Evolutionary conservation across 1,139 yeast genomes (phyloP), one percentile per base, ranked within the genome.

Genomic region (Yamadazyma taylorii): DNA sequence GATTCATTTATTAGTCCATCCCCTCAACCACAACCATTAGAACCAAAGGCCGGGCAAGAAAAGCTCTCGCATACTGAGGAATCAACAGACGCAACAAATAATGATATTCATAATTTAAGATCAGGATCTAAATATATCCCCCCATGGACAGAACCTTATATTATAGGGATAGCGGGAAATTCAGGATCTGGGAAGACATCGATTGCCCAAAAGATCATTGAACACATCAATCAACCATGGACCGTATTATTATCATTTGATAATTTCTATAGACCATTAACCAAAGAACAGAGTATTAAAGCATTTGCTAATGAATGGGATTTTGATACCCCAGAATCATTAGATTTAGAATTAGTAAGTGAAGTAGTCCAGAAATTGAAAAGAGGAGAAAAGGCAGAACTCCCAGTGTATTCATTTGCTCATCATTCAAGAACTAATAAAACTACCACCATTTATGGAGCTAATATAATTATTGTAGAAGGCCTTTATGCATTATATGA

Each of bases 131-230:
- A 61, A 19, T 85, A 86, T 54, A 75, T 78, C 12, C 97, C 97
- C 3, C 97, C 97, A 17, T 92, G 97, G 97, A 82, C 88, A 2
- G 89, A 88, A 42, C 97, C 97, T 0, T 92, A 89, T 55, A 81
- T 92, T 35, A 90, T 92, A 45, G 98, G 97, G 5, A 79, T 92
- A 14, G 97, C 97, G 0, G 98, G 98, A 1, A 81, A 85, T 39
- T 85, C 95, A 16, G 98, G 97, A 1, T 85, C 96, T 0, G 98
- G 98, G 2, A 92, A 92, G 57, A 92, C 98, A 0, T 85, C 96
- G 22, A 86, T 92, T 17, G 94, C 97, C 0, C 82, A 88, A 34
- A 77, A 79, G 46, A 84, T 92, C 48, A 87, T 90, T 41, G 78
- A 83, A 40, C 80, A 81, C 43, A 75, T 90, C 49, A 76, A 88